Evolutionary conservation across 257 asterid species (phyloP).

Genomic region (Solanum appendiculatum): DNA sequence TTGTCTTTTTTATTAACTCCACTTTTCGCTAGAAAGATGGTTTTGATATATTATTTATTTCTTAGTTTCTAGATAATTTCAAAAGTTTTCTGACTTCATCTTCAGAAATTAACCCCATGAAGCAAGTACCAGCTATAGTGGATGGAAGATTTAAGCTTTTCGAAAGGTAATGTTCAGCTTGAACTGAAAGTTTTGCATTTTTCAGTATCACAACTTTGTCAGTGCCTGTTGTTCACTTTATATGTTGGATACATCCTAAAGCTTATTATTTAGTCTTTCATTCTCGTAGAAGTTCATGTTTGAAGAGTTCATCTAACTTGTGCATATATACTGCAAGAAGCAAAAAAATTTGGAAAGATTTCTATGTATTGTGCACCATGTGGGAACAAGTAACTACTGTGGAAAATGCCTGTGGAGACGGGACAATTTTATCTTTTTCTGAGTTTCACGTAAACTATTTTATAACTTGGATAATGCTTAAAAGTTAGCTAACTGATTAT

Average conservation of each 20-base stretch:
- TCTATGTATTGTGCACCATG: neutral
- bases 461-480: neutral
- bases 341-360: neutral
- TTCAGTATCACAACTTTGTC: neutral
- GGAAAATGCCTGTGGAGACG: neutral
- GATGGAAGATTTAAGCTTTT: constrained; percentile 85
- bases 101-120: constrained; percentile 71
- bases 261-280: neutral
- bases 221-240: neutral
- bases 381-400: neutral
- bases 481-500: neutral
- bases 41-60: neutral
- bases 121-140: constrained; percentile 71
- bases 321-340: neutral
- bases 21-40: neutral
- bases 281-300: neutral
- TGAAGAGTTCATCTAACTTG: neutral
- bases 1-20: neutral
- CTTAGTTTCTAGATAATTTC: neutral
- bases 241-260: neutral
- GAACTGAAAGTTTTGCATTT: neutral
- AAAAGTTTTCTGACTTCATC: neutral
- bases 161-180: constrained; percentile 47
- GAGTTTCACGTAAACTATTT: neutral
- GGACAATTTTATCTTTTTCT: neutral